Evolutionary conservation across 1,284 basidiomycete species (phyloP), one percentile per base, ranked within the genome.

Genomic region (Coniferiporia sulphurascens): DNA sequence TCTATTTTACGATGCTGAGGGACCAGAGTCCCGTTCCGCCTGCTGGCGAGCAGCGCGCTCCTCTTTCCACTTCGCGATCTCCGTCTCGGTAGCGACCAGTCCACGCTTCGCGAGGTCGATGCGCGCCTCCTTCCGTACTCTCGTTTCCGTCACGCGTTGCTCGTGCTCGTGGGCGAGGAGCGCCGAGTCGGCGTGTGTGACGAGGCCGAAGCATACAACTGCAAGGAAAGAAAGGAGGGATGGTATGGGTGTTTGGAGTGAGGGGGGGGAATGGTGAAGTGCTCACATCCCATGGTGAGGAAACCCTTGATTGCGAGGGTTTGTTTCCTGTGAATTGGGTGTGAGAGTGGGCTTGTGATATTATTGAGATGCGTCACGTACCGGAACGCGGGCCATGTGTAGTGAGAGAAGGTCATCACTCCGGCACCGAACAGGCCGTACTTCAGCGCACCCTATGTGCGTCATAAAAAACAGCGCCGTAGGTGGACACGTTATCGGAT

Each of bases 231-330:
- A 27, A 27, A n/a, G n/a, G 27, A 27, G 5, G 5, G 27, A 43
- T 54, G 60, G 48, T 19, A 43, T 17, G 60, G n/a, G n/a, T n/a
- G 21, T 48, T 36, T 0, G 17, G 12, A 15, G 44, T n/a, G 44
- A 36, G 34, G 52, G 53, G 57, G 19, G 44, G 22, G 32, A 43
- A 48, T 17, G 41, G 48, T 22, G 48, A 41, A n/a, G 48, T 68
- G 61, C 49, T 72, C 73, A 86, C 80, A 83, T 64, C 74, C 74
- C 15, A 84, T 80, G 6, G 89, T 77, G 19, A 90, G 71, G 71
- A 91, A 93, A 1, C 79, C 84, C 72, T 95, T 95, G 76, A 93
- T 84, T 1, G 87, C 83, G 44, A 91, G 77, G 0, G 90, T 89
- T 71, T 93, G 91, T 52, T 85, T 82, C 63, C 90, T 91, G 64